These are phyloP conservation scores for Nannochloropsis oceanica DNA, from an alignment of 108 stramenopile genomes.

Conservation along the genomic window DNA sequence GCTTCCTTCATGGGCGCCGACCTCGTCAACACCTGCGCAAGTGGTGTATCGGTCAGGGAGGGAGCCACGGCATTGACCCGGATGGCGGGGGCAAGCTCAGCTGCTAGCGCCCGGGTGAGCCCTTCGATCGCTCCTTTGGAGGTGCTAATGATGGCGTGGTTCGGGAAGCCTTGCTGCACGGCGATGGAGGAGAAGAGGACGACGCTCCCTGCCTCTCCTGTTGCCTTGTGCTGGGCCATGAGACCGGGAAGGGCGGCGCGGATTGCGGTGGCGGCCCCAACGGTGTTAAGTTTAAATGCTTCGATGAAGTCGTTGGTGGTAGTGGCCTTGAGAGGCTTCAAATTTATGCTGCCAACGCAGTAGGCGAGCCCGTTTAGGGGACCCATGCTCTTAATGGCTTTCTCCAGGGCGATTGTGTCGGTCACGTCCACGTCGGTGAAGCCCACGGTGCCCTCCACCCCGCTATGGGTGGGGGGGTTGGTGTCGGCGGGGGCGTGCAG, in stretches of 20 bases:
- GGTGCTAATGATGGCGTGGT: conserved; percentile 13
- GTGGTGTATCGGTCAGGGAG: neutral
- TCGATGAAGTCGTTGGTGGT: neutral
- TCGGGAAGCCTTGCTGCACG: conserved; percentile 13
- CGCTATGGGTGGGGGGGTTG: neutral
- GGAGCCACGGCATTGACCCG: conserved; percentile 1
- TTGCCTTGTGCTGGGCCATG: neutral
- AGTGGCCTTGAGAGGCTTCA: neutral
- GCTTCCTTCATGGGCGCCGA: neutral
- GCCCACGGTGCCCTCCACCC: neutral
- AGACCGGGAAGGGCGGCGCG: neutral
- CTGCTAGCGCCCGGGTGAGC: neutral
- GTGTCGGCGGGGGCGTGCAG: neutral
- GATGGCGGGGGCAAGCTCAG: neutral
- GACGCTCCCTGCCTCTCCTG: neutral
- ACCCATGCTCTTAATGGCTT: neutral
- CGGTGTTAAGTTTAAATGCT: neutral
- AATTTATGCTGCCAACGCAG: neutral
- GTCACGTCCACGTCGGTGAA: neutral
- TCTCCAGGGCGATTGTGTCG: neutral
- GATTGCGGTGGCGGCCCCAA: neutral
- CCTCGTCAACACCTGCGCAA: neutral
- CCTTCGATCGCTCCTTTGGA: neutral
- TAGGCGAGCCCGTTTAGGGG: neutral
- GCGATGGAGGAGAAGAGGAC: conserved; percentile 24